These are phyloP conservation scores for Ustilago bromivora DNA, from an alignment of 1,284 basidiomycete species.

Conservation along the genomic window DNA sequence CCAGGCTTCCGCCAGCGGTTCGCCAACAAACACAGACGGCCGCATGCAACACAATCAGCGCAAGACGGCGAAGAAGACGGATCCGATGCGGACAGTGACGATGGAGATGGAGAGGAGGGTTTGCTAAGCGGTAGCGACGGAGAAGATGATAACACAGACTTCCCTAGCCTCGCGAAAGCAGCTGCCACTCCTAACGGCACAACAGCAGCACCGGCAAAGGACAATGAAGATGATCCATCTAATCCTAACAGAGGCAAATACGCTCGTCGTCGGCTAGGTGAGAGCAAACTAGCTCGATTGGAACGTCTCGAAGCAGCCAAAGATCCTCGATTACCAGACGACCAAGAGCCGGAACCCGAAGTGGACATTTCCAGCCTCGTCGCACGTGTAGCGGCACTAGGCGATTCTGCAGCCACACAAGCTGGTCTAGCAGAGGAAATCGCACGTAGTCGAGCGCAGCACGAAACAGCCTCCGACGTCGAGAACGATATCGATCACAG, in stretches of 20 bases:
- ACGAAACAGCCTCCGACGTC: slow-evolving; percentile 50
- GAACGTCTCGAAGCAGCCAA: slow-evolving; percentile 52
- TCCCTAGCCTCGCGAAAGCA: slow-evolving; percentile 37
- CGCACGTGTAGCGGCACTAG: slow-evolving; percentile 55
- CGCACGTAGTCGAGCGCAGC: slow-evolving; percentile 33
- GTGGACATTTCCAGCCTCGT: slow-evolving; percentile 61
- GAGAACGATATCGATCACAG: slow-evolving; percentile 63
- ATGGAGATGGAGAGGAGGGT: slow-evolving; percentile 9
- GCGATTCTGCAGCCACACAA: slow-evolving; percentile 37
- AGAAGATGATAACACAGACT: slow-evolving; percentile 31
- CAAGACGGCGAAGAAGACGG: not conserved
- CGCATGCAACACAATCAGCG: slow-evolving; percentile 1
- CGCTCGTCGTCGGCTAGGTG: slow-evolving; percentile 50
- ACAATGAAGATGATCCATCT: slow-evolving; percentile 17
- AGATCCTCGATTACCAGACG: slow-evolving; percentile 37
- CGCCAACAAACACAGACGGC: slow-evolving; percentile 19
- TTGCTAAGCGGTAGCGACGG: slow-evolving; percentile 16
- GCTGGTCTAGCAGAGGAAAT: slow-evolving; percentile 35
- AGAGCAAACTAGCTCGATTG: slow-evolving; percentile 57
- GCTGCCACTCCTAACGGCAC: slow-evolving; percentile 10
- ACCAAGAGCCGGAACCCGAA: slow-evolving; percentile 63
- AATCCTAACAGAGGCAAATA: slow-evolving; percentile 49
- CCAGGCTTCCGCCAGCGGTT: slow-evolving; percentile 30
- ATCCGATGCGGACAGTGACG: slow-evolving; percentile 15
- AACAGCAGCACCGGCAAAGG: slow-evolving; percentile 3